Base-by-base conservation (phyloP, 257 asterid genomes). In the Solanum habrochaites region DNA sequence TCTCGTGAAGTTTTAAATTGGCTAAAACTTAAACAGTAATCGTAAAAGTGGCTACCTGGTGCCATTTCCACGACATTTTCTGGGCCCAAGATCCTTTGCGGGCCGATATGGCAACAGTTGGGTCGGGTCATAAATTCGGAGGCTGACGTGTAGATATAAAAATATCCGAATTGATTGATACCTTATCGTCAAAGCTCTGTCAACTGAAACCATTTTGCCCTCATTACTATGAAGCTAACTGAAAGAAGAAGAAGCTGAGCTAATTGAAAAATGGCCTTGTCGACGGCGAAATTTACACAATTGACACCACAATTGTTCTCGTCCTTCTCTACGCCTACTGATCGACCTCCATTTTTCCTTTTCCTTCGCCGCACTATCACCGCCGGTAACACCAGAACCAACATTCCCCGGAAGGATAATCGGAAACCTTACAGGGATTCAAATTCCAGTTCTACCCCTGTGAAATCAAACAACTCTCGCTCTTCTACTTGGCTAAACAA, bases 211-310 rank as follows among this genome's bases (percentile, higher is more conserved):
- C 82, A 58, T 27, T 75, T 5, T 83, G 29, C 82, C 10, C 10
- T 9, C 85, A 29, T 85, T 75, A 40, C 58, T 89, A 83, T 89
- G 67, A 47, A 40, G 86, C 67, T 81, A 88, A 80, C 69, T 88
- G 86, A 42, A 49, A 49, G 45, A 81, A 49, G 69, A 45, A 81
- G 45, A 47, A 80, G 37, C 29, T 80, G 29, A 80, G n/a, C 40
- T 49, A 6, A 47, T 80, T 29, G 20, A 2, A 81, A 60, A 86
- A 95, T 95, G 98, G 94, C 95, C 23, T 87, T 90, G 70, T 90
- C 98, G 20, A 92, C 96, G 25, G 94, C 96, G 83, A 94, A 93
- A 82, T 72, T 94, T n/a, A 87, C 97, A 47, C 98, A 97, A 90
- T 90, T 95, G 87, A 94, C 92, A 52, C 93, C 95, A 31, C 93